A percentile compares a stretch with the other conserved stretches of the same genome.
Conservation (phyloP, 1,284 basidiomycete genomes). For the Inonotus hispidus region DNA sequence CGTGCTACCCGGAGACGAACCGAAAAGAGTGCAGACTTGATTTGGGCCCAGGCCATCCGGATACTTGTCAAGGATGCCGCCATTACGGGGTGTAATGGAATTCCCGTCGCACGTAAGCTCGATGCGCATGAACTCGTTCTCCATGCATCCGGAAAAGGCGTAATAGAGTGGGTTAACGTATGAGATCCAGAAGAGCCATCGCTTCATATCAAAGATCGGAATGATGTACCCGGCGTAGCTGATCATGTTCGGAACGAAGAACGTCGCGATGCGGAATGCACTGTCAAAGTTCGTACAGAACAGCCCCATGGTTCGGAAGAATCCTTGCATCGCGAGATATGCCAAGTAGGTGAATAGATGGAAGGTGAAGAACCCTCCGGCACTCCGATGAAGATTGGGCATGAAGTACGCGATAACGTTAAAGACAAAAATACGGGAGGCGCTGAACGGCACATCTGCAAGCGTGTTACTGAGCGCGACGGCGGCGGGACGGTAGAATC, state of each 20-base stretch:
- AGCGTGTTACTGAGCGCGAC: slow-evolving; percentile 69
- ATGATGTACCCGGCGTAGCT: slow-evolving; percentile 71
- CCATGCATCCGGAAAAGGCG: slow-evolving; percentile 75
- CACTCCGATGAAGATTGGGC: slow-evolving; percentile 54
- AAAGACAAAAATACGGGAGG: slow-evolving; percentile 57
- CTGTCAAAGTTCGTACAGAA: slow-evolving; percentile 60
- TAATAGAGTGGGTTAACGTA: slow-evolving; percentile 77
- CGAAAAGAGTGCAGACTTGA: slow-evolving; percentile 65
- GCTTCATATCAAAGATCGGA: slow-evolving; percentile 72
- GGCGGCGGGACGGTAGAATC: slow-evolving; percentile 78
- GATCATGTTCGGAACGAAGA: slow-evolving; percentile 63
- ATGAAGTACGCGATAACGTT: slow-evolving; percentile 76
- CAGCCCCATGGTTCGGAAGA: slow-evolving; percentile 68
- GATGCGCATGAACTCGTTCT: slow-evolving; percentile 80
- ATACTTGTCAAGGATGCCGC: slow-evolving; percentile 55
- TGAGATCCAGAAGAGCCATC: slow-evolving; percentile 87
- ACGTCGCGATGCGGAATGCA: slow-evolving; percentile 54
- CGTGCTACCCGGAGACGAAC: slow-evolving; percentile 44
- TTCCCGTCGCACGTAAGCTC: slow-evolving; percentile 63
- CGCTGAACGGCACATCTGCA: slow-evolving; percentile 73
- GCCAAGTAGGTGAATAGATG: slow-evolving; percentile 59
- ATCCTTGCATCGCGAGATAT: slow-evolving; percentile 64
- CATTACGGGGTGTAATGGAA: slow-evolving; percentile 70
- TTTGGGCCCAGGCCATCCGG: slow-evolving; percentile 55
- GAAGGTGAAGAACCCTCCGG: slow-evolving; percentile 67